Evolutionary conservation across 2,329 filamentous ascomycete species (phyloP).

Genomic region (Fusarium domesticum): DNA sequence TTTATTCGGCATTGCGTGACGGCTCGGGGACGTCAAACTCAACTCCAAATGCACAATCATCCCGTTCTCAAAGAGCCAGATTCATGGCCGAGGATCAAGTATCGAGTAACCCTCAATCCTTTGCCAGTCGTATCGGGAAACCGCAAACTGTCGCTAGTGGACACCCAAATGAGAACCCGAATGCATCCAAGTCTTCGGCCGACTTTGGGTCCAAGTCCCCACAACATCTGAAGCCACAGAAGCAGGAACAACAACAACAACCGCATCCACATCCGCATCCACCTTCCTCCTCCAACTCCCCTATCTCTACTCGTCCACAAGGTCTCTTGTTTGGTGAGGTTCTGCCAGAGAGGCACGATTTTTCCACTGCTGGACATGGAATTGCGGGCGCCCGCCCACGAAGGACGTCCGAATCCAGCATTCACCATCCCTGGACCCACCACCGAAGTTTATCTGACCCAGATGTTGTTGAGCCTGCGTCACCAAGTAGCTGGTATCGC

Average conservation of each 20-base stretch:
- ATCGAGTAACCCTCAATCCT: constrained; percentile 55
- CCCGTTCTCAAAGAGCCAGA: constrained; percentile 44
- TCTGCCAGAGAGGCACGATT: constrained; percentile 55
- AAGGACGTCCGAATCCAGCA: constrained; percentile 69
- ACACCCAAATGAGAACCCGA: constrained; percentile 35
- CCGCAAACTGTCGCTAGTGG: constrained; percentile 39
- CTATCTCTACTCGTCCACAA: constrained; percentile 38
- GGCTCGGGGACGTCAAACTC: constrained; percentile 22
- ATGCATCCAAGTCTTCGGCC: constrained; percentile 36
- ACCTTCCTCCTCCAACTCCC: constrained; percentile 32
- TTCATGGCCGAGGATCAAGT: constrained; percentile 49
- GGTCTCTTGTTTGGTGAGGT: constrained; percentile 75
- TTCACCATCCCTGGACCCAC: constrained; percentile 51
- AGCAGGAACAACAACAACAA: neutral
- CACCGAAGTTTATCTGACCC: constrained; percentile 55
- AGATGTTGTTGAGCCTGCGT: constrained; percentile 55
- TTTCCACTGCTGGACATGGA: constrained; percentile 56
- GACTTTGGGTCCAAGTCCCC: constrained; percentile 32
- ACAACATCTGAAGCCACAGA: constrained; percentile 5
- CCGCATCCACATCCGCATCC: constrained; percentile 13
- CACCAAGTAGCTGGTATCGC: constrained; percentile 66
- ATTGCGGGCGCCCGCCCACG: constrained; percentile 53
- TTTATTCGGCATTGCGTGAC: constrained; percentile 42
- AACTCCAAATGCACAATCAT: constrained; percentile 23
- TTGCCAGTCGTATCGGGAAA: constrained; percentile 57